Percentiles rank a stretch among this genome's conserved stretches.
phyloP scores from a whole-genome alignment of 345 rosid genomes.

The Bruguiera parviflora region DNA sequence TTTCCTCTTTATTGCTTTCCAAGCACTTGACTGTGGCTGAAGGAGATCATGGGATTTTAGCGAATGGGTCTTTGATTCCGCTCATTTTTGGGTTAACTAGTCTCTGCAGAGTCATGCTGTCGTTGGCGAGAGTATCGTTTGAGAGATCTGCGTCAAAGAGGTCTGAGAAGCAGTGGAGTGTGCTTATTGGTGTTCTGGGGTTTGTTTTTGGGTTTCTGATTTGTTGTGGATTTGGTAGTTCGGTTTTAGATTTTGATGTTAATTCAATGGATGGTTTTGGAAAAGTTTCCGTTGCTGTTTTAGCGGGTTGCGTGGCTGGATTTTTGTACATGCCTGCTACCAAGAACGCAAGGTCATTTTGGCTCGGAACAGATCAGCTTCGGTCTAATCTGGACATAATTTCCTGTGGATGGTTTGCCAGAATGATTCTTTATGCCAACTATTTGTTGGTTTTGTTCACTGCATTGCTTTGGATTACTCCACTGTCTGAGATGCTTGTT shows the following conservation, averaged over 20 bases:
- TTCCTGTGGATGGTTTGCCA: conserved; percentile 77
- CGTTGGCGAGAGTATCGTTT: conserved; percentile 51
- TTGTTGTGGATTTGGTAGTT: conserved; percentile 40
- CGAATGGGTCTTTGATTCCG: conserved; percentile 57
- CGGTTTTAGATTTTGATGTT: conserved; percentile 60
- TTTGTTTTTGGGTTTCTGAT: conserved; percentile 51
- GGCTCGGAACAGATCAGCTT: conserved; percentile 94
- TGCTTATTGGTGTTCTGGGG: conserved; percentile 53
- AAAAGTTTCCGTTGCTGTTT: conserved; percentile 39
- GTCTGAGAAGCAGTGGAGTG: conserved; percentile 66
- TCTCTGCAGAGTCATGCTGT: conserved; percentile 42
- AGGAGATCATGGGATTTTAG: conserved; percentile 38
- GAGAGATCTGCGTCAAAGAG: conserved; percentile 87
- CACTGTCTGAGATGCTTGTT: conserved; percentile 52
- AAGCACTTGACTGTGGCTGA: conserved; percentile 29
- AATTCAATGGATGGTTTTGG: conserved; percentile 52
- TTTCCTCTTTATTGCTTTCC: conserved; percentile 52
- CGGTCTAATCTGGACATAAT: conserved; percentile 56
- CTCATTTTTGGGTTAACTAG: conserved; percentile 44
- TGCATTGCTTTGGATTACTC: conserved; percentile 81
- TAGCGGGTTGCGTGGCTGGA: conserved; percentile 63
- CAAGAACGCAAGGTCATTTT: conserved; percentile 74
- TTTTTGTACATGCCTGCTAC: conserved; percentile 68
- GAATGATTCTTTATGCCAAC: conserved; percentile 52
- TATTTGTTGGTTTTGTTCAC: conserved; percentile 47